A percentile compares a stretch with the other conserved stretches of the same genome.
Evolutionary conservation across 176 grass and related monocot species (phyloP).

Genomic region (Thinopyrum elongatum): DNA sequence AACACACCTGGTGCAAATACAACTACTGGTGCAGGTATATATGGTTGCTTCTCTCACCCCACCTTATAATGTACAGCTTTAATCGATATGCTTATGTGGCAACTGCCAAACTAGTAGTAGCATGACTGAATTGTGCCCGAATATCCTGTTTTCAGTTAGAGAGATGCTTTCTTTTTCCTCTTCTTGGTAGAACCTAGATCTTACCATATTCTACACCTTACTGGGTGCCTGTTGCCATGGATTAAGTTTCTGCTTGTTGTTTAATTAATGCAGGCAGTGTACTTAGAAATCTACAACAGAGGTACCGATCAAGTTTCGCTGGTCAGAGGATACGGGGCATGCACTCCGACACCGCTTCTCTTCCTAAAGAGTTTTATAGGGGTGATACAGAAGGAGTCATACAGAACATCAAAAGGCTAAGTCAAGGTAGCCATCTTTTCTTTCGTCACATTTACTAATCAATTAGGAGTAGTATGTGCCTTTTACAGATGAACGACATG

Average conservation of each 20-base stretch:
- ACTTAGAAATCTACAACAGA: slow-evolving; percentile 55
- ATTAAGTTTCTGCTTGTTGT: not conserved
- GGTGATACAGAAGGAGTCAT: slow-evolving; percentile 77
- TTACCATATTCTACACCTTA: not conserved
- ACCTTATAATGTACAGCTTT: not conserved
- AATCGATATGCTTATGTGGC: not conserved
- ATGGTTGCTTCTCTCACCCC: not conserved
- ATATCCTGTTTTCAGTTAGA: not conserved
- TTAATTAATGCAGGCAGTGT: slow-evolving; percentile 35
- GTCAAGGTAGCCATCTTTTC: not conserved
- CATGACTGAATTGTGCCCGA: not conserved
- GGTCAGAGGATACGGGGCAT: slow-evolving; percentile 49
- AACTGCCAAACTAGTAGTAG: not conserved
- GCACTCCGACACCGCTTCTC: slow-evolving; percentile 35
- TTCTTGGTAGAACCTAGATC: not conserved
- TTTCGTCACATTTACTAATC: not conserved
- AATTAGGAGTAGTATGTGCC: not conserved
- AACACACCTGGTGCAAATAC: not conserved
- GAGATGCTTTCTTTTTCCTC: not conserved
- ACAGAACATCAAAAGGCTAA: slow-evolving; percentile 58
- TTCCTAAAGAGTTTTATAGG: slow-evolving; percentile 66
- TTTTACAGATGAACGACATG: not conserved
- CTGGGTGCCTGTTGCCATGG: not conserved
- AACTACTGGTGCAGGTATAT: not conserved
- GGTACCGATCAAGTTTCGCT: slow-evolving; percentile 69